These are phyloP conservation scores for Deinandra increscens DNA, from an alignment of 129 eudicot species.

Conservation along the genomic window DNA sequence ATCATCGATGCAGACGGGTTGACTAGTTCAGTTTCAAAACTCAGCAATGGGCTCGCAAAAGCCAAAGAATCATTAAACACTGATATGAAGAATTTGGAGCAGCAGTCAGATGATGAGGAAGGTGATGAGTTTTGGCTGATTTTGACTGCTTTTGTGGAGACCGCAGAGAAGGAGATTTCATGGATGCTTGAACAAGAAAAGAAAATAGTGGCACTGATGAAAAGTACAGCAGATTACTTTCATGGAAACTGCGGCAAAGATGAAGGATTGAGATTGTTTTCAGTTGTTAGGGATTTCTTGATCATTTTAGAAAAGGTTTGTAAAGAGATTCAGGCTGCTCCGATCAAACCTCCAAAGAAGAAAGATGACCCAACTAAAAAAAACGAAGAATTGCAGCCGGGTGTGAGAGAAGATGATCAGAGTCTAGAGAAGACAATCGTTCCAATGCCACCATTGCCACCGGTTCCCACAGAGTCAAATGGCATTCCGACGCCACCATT, in stretches of 20 bases:
- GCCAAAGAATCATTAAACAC: constrained; percentile 37
- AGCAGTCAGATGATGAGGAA: constrained; percentile 27
- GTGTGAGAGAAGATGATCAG: background rate
- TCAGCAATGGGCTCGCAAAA: constrained; percentile 34
- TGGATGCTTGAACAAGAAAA: constrained; percentile 50
- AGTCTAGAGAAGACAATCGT: background rate
- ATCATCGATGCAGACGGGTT: constrained; percentile 42
- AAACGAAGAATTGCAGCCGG: background rate
- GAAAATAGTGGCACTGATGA: constrained; percentile 43
- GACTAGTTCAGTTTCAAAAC: constrained; percentile 41
- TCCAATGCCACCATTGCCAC: constrained; percentile 10
- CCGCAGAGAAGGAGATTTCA: constrained; percentile 41
- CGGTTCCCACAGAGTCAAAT: background rate
- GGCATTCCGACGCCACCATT: too few relatives aligned
- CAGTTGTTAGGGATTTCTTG: constrained; percentile 52
- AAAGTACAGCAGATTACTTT: constrained; percentile 58
- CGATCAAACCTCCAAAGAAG: constrained; percentile 37
- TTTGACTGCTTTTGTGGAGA: constrained; percentile 38
- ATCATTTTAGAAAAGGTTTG: constrained; percentile 48
- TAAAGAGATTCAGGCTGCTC: constrained; percentile 43
- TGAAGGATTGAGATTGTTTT: constrained; percentile 56
- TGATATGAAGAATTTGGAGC: constrained; percentile 36
- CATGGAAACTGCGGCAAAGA: constrained; percentile 54
- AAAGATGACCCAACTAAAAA: constrained; percentile 22
- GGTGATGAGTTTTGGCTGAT: constrained; percentile 40